Evolutionary conservation across 371 early-diverging fungal genomes (phyloP).

Genomic region (Circinella minor): DNA sequence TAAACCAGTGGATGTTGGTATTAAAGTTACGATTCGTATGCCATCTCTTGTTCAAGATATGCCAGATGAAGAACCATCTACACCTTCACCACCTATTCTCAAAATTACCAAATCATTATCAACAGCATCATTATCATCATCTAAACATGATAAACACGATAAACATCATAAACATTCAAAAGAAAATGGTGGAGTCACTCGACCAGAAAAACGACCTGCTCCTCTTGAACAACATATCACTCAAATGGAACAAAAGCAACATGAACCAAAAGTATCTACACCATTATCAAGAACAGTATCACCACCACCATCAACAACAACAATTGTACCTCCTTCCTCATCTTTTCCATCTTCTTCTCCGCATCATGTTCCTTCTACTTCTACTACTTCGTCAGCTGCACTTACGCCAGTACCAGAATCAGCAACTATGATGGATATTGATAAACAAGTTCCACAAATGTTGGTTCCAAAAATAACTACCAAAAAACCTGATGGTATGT

Average conservation of each 20-base stretch:
- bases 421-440: background rate
- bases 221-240: background rate
- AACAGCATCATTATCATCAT: background rate
- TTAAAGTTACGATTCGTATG: slow-evolving; percentile 57
- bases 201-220: slow-evolving; percentile 6
- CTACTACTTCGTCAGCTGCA: background rate
- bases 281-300: background rate
- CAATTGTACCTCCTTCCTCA: background rate
- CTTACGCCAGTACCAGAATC: slow-evolving; percentile 2
- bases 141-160: background rate
- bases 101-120: slow-evolving; percentile 35
- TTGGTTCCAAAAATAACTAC: slow-evolving; percentile 16
- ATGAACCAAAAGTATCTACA: background rate
- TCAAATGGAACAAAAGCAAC: background rate
- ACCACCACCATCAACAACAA: background rate
- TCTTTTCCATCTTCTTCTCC: background rate
- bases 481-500: slow-evolving; percentile 22
- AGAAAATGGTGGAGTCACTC: background rate
- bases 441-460: background rate
- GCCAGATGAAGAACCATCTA: slow-evolving; percentile 22
- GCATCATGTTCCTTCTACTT: background rate
- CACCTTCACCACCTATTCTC: slow-evolving; percentile 30
- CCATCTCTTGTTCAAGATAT: slow-evolving; percentile 31
- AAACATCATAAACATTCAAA: background rate
- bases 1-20: slow-evolving; percentile 60